phyloP scores from a whole-genome alignment of 2,329 filamentous ascomycete genomes.

The Arthrobotrys iridis region DNA sequence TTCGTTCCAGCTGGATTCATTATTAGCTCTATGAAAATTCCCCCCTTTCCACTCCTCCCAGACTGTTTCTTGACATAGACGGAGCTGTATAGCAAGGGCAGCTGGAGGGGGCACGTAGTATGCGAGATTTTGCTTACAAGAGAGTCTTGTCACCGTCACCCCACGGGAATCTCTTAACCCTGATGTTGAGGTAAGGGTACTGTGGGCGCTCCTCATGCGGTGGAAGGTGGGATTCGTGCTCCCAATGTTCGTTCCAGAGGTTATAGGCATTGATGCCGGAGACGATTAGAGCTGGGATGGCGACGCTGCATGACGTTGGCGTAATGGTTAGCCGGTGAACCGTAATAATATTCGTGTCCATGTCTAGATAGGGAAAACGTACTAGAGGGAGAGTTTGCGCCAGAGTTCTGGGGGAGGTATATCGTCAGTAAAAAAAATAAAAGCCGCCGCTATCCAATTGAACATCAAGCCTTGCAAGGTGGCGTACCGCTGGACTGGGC shows the following conservation, averaged over 20 bases:
- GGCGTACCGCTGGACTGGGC: slow-evolving; percentile 79
- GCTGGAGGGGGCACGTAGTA: not conserved
- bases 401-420: slow-evolving; percentile 75
- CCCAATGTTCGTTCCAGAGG: slow-evolving; percentile 96
- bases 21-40: too few relatives aligned
- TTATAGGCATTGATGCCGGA: slow-evolving; percentile 84
- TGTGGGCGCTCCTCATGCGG: slow-evolving; percentile 89
- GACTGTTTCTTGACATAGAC: slow-evolving; percentile 35
- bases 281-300: slow-evolving; percentile 76
- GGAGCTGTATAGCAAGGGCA: not conserved
- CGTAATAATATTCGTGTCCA: not conserved
- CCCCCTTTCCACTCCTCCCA: too few relatives aligned
- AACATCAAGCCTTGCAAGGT: slow-evolving; percentile 28
- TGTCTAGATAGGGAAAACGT: slow-evolving; percentile 64
- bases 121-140: slow-evolving; percentile 27
- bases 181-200: slow-evolving; percentile 98
- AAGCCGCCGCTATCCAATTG: slow-evolving; percentile 16
- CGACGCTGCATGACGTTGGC: slow-evolving; percentile 70
- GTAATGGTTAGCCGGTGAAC: slow-evolving; percentile 19
- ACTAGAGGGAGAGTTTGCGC: slow-evolving; percentile 97
- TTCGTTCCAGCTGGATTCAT: slow-evolving; percentile 87
- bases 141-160: slow-evolving; percentile 91
- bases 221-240: slow-evolving; percentile 86
- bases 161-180: slow-evolving; percentile 94
- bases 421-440: slow-evolving; percentile 56